A percentile compares a stretch with the other conserved stretches of the same genome.
Evolutionary conservation across 306 rosid species (phyloP).

Genomic region (Comarum palustre): DNA sequence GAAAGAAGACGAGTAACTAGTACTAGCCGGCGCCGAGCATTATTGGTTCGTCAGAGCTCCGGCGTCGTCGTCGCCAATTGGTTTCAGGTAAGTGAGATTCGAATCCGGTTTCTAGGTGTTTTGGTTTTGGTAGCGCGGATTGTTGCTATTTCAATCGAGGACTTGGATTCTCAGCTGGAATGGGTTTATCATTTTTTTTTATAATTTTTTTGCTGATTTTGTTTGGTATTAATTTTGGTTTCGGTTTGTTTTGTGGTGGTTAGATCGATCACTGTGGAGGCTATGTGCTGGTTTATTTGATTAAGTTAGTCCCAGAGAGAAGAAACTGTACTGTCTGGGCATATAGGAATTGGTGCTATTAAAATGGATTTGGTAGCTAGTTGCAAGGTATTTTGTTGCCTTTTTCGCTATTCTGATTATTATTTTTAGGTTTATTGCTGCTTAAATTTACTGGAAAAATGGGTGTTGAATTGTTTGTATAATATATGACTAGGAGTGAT

Average conservation of each 20-base stretch:
- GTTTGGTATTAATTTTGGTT: slow-evolving; percentile 4
- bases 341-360: slow-evolving; percentile 23
- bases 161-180: slow-evolving; percentile 2
- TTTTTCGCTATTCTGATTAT: not conserved
- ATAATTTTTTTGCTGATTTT: not conserved
- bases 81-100: not conserved
- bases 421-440: not conserved
- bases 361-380: slow-evolving; percentile 71
- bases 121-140: not conserved
- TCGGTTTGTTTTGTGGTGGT: slow-evolving; percentile 24
- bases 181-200: not conserved
- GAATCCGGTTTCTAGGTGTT: not conserved
- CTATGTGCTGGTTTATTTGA: slow-evolving; percentile 33
- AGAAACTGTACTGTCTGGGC: slow-evolving; percentile 32
- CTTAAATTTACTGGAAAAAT: slow-evolving; percentile 5
- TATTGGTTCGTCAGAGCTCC: slow-evolving; percentile 2
- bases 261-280: slow-evolving; percentile 41
- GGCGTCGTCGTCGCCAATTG: not conserved
- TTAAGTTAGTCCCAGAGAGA: slow-evolving; percentile 36
- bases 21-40: not conserved
- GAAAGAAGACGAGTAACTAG: not conserved
- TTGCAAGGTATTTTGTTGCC: slow-evolving; percentile 58
- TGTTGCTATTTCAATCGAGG: slow-evolving; percentile 2
- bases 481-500: not conserved
- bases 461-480: not conserved